These are phyloP conservation scores for Coriolopsis trogii DNA, from an alignment of 1,284 basidiomycete genomes.

Conservation along the genomic window DNA sequence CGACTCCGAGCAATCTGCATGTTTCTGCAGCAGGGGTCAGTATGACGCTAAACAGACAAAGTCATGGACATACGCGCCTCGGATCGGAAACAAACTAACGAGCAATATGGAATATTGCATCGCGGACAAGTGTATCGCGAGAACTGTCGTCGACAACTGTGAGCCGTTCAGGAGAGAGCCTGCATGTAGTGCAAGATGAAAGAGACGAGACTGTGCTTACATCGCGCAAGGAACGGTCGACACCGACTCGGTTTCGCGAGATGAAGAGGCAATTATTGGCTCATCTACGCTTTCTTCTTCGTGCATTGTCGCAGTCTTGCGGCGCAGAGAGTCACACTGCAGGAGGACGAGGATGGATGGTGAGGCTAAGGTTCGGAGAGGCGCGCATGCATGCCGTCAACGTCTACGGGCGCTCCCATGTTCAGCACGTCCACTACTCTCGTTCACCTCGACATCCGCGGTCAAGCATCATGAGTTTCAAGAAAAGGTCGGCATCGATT, in stretches of 20 bases:
- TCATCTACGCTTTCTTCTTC: no score
- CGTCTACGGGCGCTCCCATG: no score
- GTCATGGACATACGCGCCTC: constrained; percentile 46
- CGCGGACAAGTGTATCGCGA: constrained; percentile 79
- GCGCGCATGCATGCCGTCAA: no score
- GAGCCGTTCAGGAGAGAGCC: constrained; percentile 15
- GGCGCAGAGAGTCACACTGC: no score
- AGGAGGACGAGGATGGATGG: no score
- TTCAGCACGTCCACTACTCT: constrained; percentile 4
- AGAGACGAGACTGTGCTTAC: constrained; percentile 28
- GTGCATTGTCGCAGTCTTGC: no score
- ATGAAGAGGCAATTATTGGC: constrained; percentile 17
- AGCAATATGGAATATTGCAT: constrained; percentile 83
- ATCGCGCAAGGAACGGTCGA: constrained; percentile 40
- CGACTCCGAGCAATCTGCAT: constrained; percentile 71
- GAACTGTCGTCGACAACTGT: constrained; percentile 74
- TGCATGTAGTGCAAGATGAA: background rate
- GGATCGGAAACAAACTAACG: constrained; percentile 75
- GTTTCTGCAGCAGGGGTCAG: constrained; percentile 44
- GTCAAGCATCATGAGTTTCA: constrained; percentile 26
- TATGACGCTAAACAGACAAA: background rate
- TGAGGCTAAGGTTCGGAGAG: no score
- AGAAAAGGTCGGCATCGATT: constrained; percentile 13
- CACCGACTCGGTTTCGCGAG: constrained; percentile 20
- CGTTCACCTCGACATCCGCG: no score